Evolutionary conservation across 768 basidiomycete genomes (phyloP).

Genomic region (Suillus tomentosus): DNA sequence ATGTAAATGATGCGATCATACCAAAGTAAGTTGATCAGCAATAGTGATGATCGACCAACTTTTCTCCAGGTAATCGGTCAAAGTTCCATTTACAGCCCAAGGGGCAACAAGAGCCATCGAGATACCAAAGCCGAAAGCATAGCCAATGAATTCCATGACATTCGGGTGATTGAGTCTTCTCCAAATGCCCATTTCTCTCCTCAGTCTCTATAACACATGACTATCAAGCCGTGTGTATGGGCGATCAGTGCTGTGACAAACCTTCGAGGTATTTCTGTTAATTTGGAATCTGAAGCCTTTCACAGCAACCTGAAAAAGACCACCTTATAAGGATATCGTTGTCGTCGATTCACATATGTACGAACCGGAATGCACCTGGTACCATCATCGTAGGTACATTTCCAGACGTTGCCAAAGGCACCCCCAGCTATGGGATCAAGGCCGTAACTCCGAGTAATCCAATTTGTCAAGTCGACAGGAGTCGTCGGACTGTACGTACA

Average conservation of each 20-base stretch:
- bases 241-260: neutral
- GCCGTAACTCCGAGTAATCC: slow-evolving; percentile 4
- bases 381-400: slow-evolving; percentile 11
- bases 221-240: neutral
- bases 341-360: neutral
- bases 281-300: slow-evolving; percentile 10
- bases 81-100: slow-evolving; percentile 23
- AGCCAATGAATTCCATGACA: slow-evolving; percentile 26
- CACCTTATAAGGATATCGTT: neutral
- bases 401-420: slow-evolving; percentile 16
- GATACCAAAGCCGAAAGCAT: slow-evolving; percentile 24
- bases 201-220: slow-evolving; percentile 16
- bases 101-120: slow-evolving; percentile 24
- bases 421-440: slow-evolving; percentile 8
- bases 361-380: neutral
- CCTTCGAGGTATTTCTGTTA: neutral
- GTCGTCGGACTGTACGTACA: neutral
- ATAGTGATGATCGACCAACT: neutral
- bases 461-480: slow-evolving; percentile 2
- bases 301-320: slow-evolving; percentile 15
- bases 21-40: neutral
- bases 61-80: slow-evolving; percentile 10
- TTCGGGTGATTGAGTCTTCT: slow-evolving; percentile 21
- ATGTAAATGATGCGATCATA: neutral
- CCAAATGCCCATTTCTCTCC: slow-evolving; percentile 29